Percentiles rank a stretch among this genome's conserved stretches.
Conservation (phyloP, 2,329 filamentous ascomycete species). For the Botrytis elliptica region DNA sequence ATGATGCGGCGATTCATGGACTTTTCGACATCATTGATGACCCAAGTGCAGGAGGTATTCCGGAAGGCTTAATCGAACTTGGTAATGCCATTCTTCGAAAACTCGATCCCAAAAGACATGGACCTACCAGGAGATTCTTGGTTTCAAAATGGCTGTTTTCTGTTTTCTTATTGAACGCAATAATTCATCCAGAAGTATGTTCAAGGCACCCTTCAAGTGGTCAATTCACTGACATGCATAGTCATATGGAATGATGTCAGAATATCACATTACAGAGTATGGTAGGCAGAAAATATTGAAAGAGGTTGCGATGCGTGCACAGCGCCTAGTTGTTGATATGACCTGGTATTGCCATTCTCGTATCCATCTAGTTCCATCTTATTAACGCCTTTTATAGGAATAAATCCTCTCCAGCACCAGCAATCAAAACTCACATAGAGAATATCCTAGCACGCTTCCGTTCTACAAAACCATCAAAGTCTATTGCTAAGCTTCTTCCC, state of each 20-base stretch:
- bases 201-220: conserved; percentile 20
- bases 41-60: conserved; percentile 79
- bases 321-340: conserved; percentile 76
- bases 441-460: conserved; percentile 66
- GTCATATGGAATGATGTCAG: conserved; percentile 69
- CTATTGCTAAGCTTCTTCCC: conserved; percentile 60
- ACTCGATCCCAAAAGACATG: conserved; percentile 68
- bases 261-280: conserved; percentile 90
- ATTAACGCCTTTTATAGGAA: conserved; percentile 41
- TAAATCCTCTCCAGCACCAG: conserved; percentile 60
- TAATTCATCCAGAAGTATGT: conserved; percentile 82
- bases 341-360: conserved; percentile 47
- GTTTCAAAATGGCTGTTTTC: conserved; percentile 92
- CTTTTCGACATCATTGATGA: conserved; percentile 87
- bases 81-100: conserved; percentile 80
- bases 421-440: conserved; percentile 68
- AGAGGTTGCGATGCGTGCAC: conserved; percentile 77
- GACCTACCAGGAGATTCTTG: conserved; percentile 77
- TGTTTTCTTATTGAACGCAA: conserved; percentile 76
- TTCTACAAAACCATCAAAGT: conserved; percentile 43
- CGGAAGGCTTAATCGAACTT: conserved; percentile 79
- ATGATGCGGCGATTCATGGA: conserved; percentile 74
- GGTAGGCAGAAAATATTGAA: conserved; percentile 78
- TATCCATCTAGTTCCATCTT: background rate
- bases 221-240: conserved; percentile 30